Conservation (phyloP, 177 flowering plant genomes). For the Vitis hybrid region DNA sequence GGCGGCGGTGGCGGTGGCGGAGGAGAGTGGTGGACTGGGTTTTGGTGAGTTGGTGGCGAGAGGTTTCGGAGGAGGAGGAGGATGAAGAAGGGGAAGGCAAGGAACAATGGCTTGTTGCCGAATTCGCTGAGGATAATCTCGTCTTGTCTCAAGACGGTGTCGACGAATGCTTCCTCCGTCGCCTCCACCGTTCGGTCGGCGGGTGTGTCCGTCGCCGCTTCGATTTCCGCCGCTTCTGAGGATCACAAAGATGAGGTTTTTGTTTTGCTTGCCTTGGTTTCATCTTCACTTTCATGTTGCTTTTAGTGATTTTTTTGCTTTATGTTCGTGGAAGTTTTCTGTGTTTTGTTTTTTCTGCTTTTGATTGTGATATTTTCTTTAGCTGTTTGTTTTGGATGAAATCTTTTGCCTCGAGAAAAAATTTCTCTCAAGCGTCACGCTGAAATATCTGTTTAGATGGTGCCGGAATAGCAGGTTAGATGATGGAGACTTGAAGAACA, state of each 20-base stretch:
- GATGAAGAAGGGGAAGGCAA: constrained; percentile 34
- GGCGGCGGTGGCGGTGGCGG: constrained; percentile 10
- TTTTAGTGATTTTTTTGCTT: not conserved
- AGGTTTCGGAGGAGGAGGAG: constrained; percentile 19
- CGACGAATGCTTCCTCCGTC: constrained; percentile 69
- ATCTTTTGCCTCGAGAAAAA: too few relatives aligned
- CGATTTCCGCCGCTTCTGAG: constrained; percentile 45
- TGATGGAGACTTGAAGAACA: too few relatives aligned
- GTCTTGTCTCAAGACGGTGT: constrained; percentile 65
- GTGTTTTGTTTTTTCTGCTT: not conserved
- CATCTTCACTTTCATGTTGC: not conserved
- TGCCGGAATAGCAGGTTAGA: too few relatives aligned
- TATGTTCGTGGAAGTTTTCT: not conserved
- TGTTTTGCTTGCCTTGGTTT: not conserved
- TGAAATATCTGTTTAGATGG: too few relatives aligned
- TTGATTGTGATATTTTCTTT: not conserved
- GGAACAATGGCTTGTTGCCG: constrained; percentile 57
- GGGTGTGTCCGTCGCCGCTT: constrained; percentile 69
- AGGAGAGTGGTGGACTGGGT: not conserved
- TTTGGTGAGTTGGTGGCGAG: constrained; percentile 10
- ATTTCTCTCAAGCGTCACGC: too few relatives aligned
- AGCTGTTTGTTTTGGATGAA: not conserved
- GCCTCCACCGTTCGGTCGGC: constrained; percentile 69
- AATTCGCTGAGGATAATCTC: constrained; percentile 57
- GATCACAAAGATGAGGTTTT: constrained; percentile 56